Percentiles rank a stretch among this genome's conserved stretches.
Conservation (phyloP, 2,329 filamentous ascomycete species). For the Ascochyta lentis region DNA sequence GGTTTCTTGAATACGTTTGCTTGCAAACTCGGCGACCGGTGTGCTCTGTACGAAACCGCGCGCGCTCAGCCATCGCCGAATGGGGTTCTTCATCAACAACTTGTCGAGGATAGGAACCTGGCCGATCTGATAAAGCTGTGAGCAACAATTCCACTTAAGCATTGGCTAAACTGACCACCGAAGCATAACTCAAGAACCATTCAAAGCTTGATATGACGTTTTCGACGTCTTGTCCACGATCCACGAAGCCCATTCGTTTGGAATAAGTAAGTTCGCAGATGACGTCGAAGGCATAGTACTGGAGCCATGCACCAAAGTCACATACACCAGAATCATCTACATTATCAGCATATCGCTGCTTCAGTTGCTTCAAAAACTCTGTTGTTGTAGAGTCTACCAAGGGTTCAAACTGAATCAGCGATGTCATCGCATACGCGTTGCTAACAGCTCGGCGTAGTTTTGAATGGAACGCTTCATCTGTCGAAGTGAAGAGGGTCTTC, state of each 20-base stretch:
- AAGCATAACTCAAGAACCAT: conserved; percentile 16
- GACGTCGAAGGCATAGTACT: conserved; percentile 52
- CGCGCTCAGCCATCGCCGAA: conserved; percentile 16
- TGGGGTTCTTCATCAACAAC: conserved; percentile 21
- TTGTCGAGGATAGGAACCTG: conserved; percentile 19
- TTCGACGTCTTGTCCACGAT: conserved; percentile 22
- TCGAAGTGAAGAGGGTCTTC: conserved; percentile 46
- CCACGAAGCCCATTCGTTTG: conserved; percentile 27
- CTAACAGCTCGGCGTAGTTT: conserved; percentile 44
- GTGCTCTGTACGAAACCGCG: conserved; percentile 10
- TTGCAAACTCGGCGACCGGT: conserved; percentile 19
- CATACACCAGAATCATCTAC: conserved; percentile 1
- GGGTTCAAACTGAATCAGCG: conserved; percentile 34
- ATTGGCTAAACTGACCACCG: conserved; percentile 11
- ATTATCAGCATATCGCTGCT: conserved; percentile 9
- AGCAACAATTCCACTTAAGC: background rate
- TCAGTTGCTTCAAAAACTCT: conserved; percentile 26
- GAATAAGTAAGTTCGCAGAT: conserved; percentile 39
- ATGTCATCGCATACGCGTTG: conserved; percentile 51
- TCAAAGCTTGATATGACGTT: conserved; percentile 18
- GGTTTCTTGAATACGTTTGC: conserved; percentile 13
- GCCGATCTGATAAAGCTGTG: conserved; percentile 7
- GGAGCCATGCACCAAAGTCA: conserved; percentile 39
- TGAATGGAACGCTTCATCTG: conserved; percentile 51
- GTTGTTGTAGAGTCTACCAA: conserved; percentile 32